Evolutionary conservation across 805 yeast genomes (phyloP).

Genomic region (Starmerella khaoyaiensis): DNA sequence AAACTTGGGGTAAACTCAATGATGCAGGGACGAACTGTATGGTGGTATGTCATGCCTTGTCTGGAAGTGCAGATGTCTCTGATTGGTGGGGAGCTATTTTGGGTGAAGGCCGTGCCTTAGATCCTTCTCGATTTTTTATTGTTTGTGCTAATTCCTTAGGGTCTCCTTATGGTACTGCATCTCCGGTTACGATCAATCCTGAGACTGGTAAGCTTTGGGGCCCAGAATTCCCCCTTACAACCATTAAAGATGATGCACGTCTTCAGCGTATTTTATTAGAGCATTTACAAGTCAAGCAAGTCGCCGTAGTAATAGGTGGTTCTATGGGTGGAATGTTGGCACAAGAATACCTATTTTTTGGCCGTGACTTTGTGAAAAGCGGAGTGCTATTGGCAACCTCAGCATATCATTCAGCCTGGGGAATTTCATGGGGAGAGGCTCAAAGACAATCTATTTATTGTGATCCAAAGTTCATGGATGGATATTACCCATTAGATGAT

Average conservation of each 20-base stretch:
- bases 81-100: constrained; percentile 99
- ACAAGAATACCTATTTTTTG: constrained; percentile 71
- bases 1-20: constrained; percentile 86
- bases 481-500: constrained; percentile 63
- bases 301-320: constrained; percentile 87
- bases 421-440: constrained; percentile 97
- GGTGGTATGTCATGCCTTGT: constrained; percentile 89
- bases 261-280: constrained; percentile 57
- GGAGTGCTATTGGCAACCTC: constrained; percentile 83
- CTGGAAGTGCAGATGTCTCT: constrained; percentile 87
- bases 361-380: constrained; percentile 50
- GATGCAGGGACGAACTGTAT: constrained; percentile 57
- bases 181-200: constrained; percentile 77
- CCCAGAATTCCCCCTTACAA: constrained; percentile 86
- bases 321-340: constrained; percentile 99
- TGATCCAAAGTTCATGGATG: constrained; percentile 87
- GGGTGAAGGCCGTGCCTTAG: constrained; percentile 78
- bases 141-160: constrained; percentile 88
- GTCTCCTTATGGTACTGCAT: constrained; percentile 90
- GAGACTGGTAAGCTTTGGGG: constrained; percentile 72
- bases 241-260: constrained; percentile 83
- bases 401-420: constrained; percentile 95
- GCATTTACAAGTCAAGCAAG: constrained; percentile 57
- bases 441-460: constrained; percentile 93
- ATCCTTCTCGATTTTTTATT: constrained; percentile 74